phyloP scores from a whole-genome alignment of 192 early-diverging fungal species.

The Backusella circina region DNA sequence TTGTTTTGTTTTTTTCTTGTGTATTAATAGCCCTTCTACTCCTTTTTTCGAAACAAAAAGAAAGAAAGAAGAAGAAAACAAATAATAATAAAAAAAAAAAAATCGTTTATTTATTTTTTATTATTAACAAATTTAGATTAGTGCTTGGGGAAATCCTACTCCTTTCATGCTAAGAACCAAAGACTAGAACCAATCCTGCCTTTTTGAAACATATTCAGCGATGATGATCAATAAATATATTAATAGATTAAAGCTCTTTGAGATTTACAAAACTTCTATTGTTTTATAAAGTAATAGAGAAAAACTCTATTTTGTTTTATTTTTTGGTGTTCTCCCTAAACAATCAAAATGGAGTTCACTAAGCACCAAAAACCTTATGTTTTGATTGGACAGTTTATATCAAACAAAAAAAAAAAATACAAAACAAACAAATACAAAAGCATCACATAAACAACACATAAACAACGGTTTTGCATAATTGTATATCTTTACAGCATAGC shows the following conservation, averaged over 20 bases:
- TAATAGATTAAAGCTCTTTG: neutral
- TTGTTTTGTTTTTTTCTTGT: neutral
- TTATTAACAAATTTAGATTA: neutral
- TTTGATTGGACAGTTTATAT: neutral
- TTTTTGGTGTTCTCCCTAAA: neutral
- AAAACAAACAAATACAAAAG: neutral
- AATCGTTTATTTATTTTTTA: neutral
- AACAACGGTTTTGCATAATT: neutral
- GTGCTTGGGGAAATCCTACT: neutral
- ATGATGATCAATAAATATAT: neutral
- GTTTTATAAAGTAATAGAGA: neutral
- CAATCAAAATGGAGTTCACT: neutral
- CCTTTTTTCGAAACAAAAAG: neutral
- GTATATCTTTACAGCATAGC: neutral
- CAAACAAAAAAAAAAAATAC: neutral
- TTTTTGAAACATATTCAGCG: neutral
- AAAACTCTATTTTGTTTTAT: neutral
- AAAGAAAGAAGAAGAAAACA: neutral
- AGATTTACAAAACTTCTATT: neutral
- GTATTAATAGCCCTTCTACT: neutral
- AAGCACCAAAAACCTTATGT: neutral
- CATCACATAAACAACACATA: neutral
- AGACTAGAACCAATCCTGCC: neutral
- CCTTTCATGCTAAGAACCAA: neutral
- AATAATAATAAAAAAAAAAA: neutral